Conservation (phyloP, 148 eudicot genomes). For the Amaranthus cruentus region DNA sequence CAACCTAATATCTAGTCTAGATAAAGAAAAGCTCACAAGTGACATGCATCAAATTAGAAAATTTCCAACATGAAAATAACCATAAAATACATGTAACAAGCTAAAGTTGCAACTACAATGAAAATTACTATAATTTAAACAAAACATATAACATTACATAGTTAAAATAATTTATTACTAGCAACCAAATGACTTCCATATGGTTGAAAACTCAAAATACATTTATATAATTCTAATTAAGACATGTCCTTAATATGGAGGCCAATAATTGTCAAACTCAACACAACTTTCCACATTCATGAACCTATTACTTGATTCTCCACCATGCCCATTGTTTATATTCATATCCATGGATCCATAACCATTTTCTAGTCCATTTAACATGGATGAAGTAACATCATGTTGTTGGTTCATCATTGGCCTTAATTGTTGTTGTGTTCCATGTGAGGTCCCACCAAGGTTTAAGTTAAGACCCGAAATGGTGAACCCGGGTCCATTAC, state of each 20-base stretch:
- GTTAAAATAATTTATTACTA: slow-evolving; percentile 1
- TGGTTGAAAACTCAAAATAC: slow-evolving; percentile 4
- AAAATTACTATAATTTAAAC: not conserved
- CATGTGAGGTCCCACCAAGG: slow-evolving; percentile 48
- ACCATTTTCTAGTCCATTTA: slow-evolving; percentile 34
- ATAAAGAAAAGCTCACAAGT: too few species aligned
- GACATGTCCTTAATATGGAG: slow-evolving; percentile 37
- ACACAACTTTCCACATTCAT: slow-evolving; percentile 57
- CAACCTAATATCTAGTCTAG: too few species aligned
- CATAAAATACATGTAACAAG: not conserved
- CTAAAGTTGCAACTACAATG: slow-evolving; percentile 10
- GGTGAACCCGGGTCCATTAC: slow-evolving; percentile 39
- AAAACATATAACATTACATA: not conserved
- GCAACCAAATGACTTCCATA: slow-evolving; percentile 20
- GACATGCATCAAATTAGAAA: not conserved
- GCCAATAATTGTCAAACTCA: slow-evolving; percentile 74
- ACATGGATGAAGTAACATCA: slow-evolving; percentile 36
- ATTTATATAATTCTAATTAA: too few species aligned
- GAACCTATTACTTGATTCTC: slow-evolving; percentile 33
- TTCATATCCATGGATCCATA: slow-evolving; percentile 40
- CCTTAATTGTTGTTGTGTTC: slow-evolving; percentile 34
- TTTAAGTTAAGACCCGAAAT: slow-evolving; percentile 65
- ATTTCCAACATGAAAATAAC: not conserved
- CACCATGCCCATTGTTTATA: slow-evolving; percentile 25
- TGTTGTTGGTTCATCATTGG: slow-evolving; percentile 36